A percentile compares a stretch with the other conserved stretches of the same genome.
phyloP scores from a whole-genome alignment of 768 basidiomycete genomes.

The Tylopilus balloui region DNA sequence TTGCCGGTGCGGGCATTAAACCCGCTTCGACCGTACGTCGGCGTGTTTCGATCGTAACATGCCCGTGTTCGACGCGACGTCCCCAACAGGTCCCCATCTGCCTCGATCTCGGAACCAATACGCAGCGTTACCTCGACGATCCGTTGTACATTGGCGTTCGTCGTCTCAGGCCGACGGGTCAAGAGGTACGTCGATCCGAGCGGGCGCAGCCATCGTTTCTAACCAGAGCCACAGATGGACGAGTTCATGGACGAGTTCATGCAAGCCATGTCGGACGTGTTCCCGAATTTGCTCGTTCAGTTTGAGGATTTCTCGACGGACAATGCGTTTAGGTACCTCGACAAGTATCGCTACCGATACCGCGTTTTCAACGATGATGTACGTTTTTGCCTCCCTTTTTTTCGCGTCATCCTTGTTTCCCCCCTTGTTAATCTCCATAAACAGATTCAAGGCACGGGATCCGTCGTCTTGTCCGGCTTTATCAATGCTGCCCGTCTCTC shows the following conservation, averaged over 20 bases:
- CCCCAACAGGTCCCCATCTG: conserved; percentile 55
- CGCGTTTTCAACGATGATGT: conserved; percentile 74
- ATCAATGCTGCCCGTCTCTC: conserved; percentile 65
- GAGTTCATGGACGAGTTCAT: conserved; percentile 78
- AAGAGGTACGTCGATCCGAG: conserved; percentile 35
- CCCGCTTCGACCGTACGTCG: conserved; percentile 41
- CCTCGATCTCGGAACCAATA: conserved; percentile 76
- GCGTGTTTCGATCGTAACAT: neutral
- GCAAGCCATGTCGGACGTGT: conserved; percentile 57
- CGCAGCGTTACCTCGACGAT: conserved; percentile 57
- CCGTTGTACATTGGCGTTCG: conserved; percentile 74
- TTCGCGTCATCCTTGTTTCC: neutral
- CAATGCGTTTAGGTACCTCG: conserved; percentile 72
- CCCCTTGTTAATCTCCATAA: neutral
- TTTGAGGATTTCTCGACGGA: conserved; percentile 78
- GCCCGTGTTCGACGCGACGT: neutral
- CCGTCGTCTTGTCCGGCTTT: conserved; percentile 73
- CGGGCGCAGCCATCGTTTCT: neutral
- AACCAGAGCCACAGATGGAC: conserved; percentile 48
- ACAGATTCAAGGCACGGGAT: conserved; percentile 68
- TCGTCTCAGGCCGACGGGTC: conserved; percentile 43
- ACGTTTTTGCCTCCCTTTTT: conserved; percentile 19
- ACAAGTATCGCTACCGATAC: conserved; percentile 53
- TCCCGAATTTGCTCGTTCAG: conserved; percentile 66
- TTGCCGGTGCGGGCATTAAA: conserved; percentile 65